A percentile compares a stretch with the other conserved stretches of the same genome.
Evolutionary conservation across 352 stramenopile genomes (phyloP).

Genomic region (Globisporangium nagaii): DNA sequence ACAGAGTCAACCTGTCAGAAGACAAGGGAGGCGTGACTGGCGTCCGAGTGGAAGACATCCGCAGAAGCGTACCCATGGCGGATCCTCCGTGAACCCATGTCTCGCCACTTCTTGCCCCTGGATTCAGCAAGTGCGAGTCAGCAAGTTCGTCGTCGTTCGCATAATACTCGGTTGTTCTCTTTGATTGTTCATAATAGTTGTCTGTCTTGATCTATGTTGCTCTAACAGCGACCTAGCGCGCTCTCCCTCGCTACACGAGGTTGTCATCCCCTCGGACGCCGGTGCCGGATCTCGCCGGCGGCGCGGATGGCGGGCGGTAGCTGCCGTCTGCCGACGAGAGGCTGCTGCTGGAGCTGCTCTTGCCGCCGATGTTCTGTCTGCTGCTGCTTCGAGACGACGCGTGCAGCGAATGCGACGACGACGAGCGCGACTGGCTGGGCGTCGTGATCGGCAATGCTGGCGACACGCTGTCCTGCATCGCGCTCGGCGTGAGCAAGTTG

Average conservation of each 20-base stretch:
- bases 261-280: not conserved
- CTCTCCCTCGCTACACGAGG: not conserved
- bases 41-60: too few species aligned
- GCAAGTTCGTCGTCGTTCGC: too few species aligned
- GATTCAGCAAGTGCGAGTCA: too few species aligned
- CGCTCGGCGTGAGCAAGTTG: conserved; percentile 33
- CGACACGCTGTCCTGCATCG: conserved; percentile 9
- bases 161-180: too few species aligned
- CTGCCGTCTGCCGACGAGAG: conserved; percentile 25
- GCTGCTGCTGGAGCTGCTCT: not conserved
- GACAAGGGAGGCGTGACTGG: too few species aligned
- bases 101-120: too few species aligned
- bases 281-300: not conserved
- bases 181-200: not conserved
- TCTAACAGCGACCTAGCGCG: too few species aligned
- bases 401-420: not conserved
- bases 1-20: too few species aligned
- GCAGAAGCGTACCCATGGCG: too few species aligned
- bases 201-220: too few species aligned
- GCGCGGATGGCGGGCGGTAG: not conserved
- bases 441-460: conserved; percentile 18
- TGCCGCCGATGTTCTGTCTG: not conserved
- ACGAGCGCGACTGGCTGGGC: not conserved
- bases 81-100: too few species aligned
- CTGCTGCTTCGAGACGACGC: not conserved